Evolutionary conservation across 2,329 filamentous ascomycete genomes (phyloP).

Genomic region (Myriosclerotinia duriaeana): DNA sequence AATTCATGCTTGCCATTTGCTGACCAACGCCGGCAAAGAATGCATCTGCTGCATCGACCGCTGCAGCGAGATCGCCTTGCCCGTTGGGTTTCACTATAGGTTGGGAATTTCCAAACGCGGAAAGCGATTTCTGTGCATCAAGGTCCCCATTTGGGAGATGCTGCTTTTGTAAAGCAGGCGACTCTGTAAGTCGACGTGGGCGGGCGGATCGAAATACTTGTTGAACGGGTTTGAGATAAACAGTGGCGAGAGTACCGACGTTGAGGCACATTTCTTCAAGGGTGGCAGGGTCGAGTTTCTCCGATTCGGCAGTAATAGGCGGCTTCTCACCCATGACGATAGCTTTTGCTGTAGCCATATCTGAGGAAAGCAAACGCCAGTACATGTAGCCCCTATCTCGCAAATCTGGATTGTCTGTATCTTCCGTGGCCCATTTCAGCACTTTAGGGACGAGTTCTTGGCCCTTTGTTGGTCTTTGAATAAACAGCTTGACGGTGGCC

Average conservation of each 20-base stretch:
- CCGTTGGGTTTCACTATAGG: slow-evolving; percentile 37
- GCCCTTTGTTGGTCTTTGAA: slow-evolving; percentile 91
- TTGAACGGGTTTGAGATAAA: slow-evolving; percentile 96
- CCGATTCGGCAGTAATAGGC: slow-evolving; percentile 91
- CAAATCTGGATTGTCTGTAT: slow-evolving; percentile 97
- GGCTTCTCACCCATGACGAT: slow-evolving; percentile 98
- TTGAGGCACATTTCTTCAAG: slow-evolving; percentile 97
- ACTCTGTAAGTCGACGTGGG: slow-evolving; percentile 74
- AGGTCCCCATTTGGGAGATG: slow-evolving; percentile 54
- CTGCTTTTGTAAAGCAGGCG: slow-evolving; percentile 79
- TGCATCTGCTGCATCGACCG: slow-evolving; percentile 80
- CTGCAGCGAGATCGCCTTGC: slow-evolving; percentile 60
- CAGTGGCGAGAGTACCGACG: slow-evolving; percentile 91
- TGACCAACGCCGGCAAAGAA: slow-evolving; percentile 81
- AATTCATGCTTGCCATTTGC: slow-evolving; percentile 70
- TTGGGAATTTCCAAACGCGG: slow-evolving; percentile 52
- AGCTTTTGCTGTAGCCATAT: slow-evolving; percentile 79
- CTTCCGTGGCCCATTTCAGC: slow-evolving; percentile 97
- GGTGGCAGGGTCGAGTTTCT: slow-evolving; percentile 86
- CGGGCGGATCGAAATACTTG: slow-evolving; percentile 92
- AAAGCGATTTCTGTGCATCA: slow-evolving; percentile 61
- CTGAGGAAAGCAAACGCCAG: slow-evolving; percentile 91
- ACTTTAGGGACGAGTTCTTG: slow-evolving; percentile 92
- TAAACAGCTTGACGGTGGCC: slow-evolving; percentile 96
- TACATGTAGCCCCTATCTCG: slow-evolving; percentile 98